Evolutionary conservation across 1,284 basidiomycete species (phyloP).

Genomic region (Melanopsichium pennsylvanicum): DNA sequence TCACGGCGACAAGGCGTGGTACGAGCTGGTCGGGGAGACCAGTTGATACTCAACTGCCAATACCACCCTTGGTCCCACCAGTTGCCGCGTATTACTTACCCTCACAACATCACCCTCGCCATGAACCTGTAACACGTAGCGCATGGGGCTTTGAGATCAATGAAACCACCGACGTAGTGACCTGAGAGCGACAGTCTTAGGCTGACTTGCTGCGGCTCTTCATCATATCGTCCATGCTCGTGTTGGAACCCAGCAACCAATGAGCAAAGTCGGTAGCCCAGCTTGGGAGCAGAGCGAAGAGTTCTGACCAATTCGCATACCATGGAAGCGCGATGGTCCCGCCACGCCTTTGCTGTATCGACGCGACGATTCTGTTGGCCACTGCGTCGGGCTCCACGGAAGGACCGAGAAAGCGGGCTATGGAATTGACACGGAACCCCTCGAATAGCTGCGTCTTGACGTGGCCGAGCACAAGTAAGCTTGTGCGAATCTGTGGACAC

Average conservation of each 20-base stretch:
- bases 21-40: slow-evolving; percentile 26
- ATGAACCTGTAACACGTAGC: no score
- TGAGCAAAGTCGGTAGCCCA: slow-evolving; percentile 39
- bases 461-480: slow-evolving; percentile 55
- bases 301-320: slow-evolving; percentile 54
- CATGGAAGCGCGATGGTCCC: slow-evolving; percentile 47
- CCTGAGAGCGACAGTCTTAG: neutral
- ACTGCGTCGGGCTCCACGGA: slow-evolving; percentile 40
- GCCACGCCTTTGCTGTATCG: slow-evolving; percentile 44
- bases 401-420: slow-evolving; percentile 54
- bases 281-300: slow-evolving; percentile 43
- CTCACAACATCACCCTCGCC: no score
- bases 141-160: no score
- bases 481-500: slow-evolving; percentile 52
- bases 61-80: no score
- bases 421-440: slow-evolving; percentile 21
- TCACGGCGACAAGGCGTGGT: slow-evolving; percentile 13
- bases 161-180: no score
- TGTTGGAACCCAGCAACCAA: slow-evolving; percentile 34
- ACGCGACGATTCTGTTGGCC: slow-evolving; percentile 38
- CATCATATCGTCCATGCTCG: slow-evolving; percentile 34
- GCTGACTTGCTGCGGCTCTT: slow-evolving; percentile 14
- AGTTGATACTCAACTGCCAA: neutral
- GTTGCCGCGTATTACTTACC: no score
- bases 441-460: slow-evolving; percentile 56